These are phyloP conservation scores for Ganoderma meredithae DNA, from an alignment of 1,284 basidiomycete species.

Conservation along the genomic window DNA sequence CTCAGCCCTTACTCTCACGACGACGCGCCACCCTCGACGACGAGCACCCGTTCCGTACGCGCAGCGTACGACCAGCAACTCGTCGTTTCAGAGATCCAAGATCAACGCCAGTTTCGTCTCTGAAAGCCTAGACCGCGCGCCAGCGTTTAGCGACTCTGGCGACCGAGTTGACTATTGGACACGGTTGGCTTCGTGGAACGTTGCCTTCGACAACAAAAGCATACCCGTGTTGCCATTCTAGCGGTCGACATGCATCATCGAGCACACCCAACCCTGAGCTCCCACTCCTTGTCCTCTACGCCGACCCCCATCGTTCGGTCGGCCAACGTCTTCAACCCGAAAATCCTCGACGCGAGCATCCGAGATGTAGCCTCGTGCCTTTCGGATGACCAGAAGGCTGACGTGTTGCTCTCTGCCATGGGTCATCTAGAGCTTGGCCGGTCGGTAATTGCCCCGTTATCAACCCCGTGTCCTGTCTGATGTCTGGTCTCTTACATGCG, in stretches of 20 bases:
- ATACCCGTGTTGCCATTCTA: slow-evolving; percentile 17
- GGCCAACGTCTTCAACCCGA: slow-evolving; percentile 75
- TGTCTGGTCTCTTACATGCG: slow-evolving; percentile 22
- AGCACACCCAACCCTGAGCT: slow-evolving; percentile 28
- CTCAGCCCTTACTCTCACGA: slow-evolving; percentile 30
- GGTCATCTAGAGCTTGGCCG: slow-evolving; percentile 50
- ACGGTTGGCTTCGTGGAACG: slow-evolving; percentile 5
- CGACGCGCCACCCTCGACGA: slow-evolving; percentile 27
- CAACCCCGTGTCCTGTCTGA: slow-evolving; percentile 25
- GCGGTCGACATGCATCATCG: slow-evolving; percentile 30
- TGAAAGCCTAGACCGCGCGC: slow-evolving; percentile 24
- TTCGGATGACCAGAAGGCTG: slow-evolving; percentile 68
- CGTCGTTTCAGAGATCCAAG: slow-evolving; percentile 11
- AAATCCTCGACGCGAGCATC: slow-evolving; percentile 75
- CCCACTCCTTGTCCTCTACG: slow-evolving; percentile 22
- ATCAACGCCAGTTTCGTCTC: slow-evolving; percentile 18
- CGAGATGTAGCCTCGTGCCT: slow-evolving; percentile 66
- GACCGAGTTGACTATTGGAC: slow-evolving; percentile 15
- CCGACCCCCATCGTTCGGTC: slow-evolving; percentile 20
- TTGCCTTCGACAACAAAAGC: slow-evolving; percentile 16
- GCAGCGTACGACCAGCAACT: slow-evolving; percentile 1
- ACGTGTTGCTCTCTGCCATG: slow-evolving; percentile 69
- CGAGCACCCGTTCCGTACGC: slow-evolving; percentile 7
- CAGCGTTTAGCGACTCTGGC: slow-evolving; percentile 24
- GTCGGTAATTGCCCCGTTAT: slow-evolving; percentile 31